These are phyloP conservation scores for Tubosaeta sp. DNA, from an alignment of 768 basidiomycete species.

Conservation along the genomic window DNA sequence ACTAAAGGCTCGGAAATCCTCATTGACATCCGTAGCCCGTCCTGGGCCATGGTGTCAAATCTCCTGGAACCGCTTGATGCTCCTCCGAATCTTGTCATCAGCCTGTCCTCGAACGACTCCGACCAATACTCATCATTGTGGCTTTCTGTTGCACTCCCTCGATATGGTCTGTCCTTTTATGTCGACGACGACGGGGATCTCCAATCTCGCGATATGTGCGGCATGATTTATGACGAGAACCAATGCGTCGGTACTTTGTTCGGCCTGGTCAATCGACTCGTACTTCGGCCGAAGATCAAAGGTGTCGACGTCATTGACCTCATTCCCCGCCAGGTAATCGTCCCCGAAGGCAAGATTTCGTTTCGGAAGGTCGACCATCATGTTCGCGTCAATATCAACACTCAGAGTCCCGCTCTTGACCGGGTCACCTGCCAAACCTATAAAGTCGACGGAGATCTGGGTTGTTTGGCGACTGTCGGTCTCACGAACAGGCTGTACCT, in stretches of 20 bases:
- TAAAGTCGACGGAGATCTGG: conserved; percentile 24
- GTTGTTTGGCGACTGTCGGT: conserved; percentile 14
- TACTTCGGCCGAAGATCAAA: conserved; percentile 32
- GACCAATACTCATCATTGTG: neutral
- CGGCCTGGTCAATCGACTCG: conserved; percentile 38
- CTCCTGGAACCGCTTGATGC: conserved; percentile 21
- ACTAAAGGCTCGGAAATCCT: conserved; percentile 7
- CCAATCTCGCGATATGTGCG: conserved; percentile 38
- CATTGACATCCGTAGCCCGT: conserved; percentile 25
- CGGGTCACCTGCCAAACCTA: conserved; percentile 23
- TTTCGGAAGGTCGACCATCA: conserved; percentile 24
- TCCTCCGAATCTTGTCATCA: conserved; percentile 20
- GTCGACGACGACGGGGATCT: conserved; percentile 30
- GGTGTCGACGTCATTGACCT: neutral
- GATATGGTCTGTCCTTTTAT: conserved; percentile 39
- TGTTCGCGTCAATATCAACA: conserved; percentile 5
- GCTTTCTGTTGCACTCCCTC: conserved; percentile 35
- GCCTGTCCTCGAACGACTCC: neutral
- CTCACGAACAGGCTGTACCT: conserved; percentile 32
- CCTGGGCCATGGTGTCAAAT: conserved; percentile 25
- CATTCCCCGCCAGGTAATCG: conserved; percentile 25
- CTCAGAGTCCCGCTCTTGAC: neutral
- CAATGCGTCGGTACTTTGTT: conserved; percentile 43
- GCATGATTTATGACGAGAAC: conserved; percentile 36
- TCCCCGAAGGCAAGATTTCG: conserved; percentile 36